phyloP scores from a whole-genome alignment of 2,329 filamentous ascomycete species.

The Colletotrichum sublineola region DNA sequence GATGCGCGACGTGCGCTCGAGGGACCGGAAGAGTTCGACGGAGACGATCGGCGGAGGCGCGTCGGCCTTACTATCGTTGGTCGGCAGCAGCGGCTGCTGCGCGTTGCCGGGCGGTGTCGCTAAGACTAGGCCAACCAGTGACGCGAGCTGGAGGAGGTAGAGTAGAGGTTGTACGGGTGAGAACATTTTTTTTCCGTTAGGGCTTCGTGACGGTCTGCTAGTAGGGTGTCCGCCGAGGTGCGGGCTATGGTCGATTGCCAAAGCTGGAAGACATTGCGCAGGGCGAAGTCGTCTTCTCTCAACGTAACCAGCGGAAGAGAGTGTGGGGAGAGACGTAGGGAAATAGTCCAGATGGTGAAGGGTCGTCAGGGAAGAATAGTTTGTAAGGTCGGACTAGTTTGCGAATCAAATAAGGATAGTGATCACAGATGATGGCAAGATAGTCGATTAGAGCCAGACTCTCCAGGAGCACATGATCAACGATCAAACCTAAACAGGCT shows the following conservation, averaged over 20 bases:
- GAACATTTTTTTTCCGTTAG: neutral
- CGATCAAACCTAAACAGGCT: slow-evolving; percentile 16
- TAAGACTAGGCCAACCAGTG: slow-evolving; percentile 20
- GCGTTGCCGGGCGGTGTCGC: slow-evolving; percentile 11
- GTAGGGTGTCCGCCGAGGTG: neutral
- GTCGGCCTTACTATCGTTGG: slow-evolving; percentile 17
- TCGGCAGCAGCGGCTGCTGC: slow-evolving; percentile 14
- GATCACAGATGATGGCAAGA: slow-evolving; percentile 15
- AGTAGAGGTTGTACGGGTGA: slow-evolving; percentile 13
- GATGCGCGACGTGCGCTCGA: slow-evolving; percentile 90
- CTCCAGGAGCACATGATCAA: slow-evolving; percentile 37
- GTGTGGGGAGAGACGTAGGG: neutral
- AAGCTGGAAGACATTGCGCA: slow-evolving; percentile 30
- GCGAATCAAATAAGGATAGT: slow-evolving; percentile 14
- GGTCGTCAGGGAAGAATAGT: slow-evolving; percentile 4
- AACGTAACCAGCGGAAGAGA: neutral
- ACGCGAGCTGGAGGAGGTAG: slow-evolving; percentile 14
- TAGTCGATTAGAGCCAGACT: slow-evolving; percentile 23
- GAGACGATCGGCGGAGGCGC: slow-evolving; percentile 59
- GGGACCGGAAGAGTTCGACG: slow-evolving; percentile 76
- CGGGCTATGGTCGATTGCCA: slow-evolving; percentile 18
- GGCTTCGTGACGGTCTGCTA: neutral
- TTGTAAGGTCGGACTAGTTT: slow-evolving; percentile 5
- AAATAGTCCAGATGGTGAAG: neutral
- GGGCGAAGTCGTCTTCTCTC: neutral